Evolutionary conservation across 176 grass and related monocot genomes (phyloP).

Genomic region (Phoenix dactylifera): DNA sequence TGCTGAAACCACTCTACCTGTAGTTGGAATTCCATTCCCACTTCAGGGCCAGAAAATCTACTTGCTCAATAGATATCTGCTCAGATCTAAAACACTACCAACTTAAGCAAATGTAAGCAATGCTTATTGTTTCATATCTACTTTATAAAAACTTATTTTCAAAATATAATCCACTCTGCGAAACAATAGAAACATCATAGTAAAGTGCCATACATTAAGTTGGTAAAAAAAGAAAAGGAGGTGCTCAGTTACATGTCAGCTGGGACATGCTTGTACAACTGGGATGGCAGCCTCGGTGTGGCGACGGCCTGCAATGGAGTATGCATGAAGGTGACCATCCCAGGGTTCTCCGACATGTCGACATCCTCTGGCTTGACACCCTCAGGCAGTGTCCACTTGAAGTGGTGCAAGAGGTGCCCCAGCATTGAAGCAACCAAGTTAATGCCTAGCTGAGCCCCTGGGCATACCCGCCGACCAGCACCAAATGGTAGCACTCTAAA

Average conservation of each 20-base stretch:
- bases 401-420: slow-evolving; percentile 53
- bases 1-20: too few species aligned
- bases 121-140: too few species aligned
- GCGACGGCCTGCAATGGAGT: slow-evolving; percentile 37
- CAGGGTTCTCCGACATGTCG: slow-evolving; percentile 35
- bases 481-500: slow-evolving; percentile 53
- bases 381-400: slow-evolving; percentile 33
- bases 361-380: slow-evolving; percentile 30
- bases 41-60: too few species aligned
- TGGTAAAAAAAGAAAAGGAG: background rate
- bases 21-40: too few species aligned
- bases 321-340: slow-evolving; percentile 58
- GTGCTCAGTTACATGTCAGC: slow-evolving; percentile 26
- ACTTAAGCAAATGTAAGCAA: too few species aligned
- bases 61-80: too few species aligned
- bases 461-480: slow-evolving; percentile 45
- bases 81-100: too few species aligned
- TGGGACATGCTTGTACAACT: slow-evolving; percentile 31
- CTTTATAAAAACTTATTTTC: too few species aligned
- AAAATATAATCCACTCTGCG: too few species aligned
- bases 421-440: slow-evolving; percentile 48
- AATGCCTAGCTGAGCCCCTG: slow-evolving; percentile 58
- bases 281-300: slow-evolving; percentile 29
- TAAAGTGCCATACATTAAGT: slow-evolving; percentile 2
- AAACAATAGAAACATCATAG: background rate